These are phyloP conservation scores for Backusella macrospora DNA, from an alignment of 192 early-diverging fungal genomes.

Conservation along the genomic window DNA sequence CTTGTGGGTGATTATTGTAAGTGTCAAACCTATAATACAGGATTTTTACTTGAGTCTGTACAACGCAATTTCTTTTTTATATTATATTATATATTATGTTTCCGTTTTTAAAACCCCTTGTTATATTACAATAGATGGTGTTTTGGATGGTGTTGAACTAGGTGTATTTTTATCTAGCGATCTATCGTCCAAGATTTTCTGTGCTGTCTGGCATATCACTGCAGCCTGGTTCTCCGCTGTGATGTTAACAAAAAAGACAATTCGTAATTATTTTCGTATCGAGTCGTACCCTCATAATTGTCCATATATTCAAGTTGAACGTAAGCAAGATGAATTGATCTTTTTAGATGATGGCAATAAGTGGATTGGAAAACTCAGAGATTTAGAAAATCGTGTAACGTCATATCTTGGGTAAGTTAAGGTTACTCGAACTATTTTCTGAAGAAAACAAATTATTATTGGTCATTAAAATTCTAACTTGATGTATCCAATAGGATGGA, in stretches of 20 bases:
- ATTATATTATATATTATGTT: neutral
- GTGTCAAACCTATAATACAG: slow-evolving; percentile 10
- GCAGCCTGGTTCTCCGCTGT: slow-evolving; percentile 71
- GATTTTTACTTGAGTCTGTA: neutral
- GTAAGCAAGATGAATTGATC: slow-evolving; percentile 50
- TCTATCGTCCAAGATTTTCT: slow-evolving; percentile 64
- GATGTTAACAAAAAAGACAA: slow-evolving; percentile 43
- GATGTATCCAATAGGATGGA: slow-evolving; percentile 31
- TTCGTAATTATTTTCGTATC: slow-evolving; percentile 77
- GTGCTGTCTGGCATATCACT: slow-evolving; percentile 74
- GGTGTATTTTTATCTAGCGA: slow-evolving; percentile 65
- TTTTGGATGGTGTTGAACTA: slow-evolving; percentile 52
- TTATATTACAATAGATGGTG: slow-evolving; percentile 42
- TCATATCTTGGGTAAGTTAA: slow-evolving; percentile 38
- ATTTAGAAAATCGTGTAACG: slow-evolving; percentile 34
- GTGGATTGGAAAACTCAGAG: slow-evolving; percentile 44
- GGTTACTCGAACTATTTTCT: neutral
- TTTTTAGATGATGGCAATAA: slow-evolving; percentile 53
- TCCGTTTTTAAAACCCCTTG: slow-evolving; percentile 1
- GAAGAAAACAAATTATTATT: neutral
- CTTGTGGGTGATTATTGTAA: slow-evolving; percentile 79
- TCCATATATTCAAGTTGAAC: slow-evolving; percentile 58
- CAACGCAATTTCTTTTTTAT: neutral
- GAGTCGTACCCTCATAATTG: slow-evolving; percentile 52
- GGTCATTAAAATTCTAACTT: neutral